A percentile compares a stretch with the other conserved stretches of the same genome.
Evolutionary conservation across 2,329 filamentous ascomycete species (phyloP).

Genomic region (Hypoxylon sp.): DNA sequence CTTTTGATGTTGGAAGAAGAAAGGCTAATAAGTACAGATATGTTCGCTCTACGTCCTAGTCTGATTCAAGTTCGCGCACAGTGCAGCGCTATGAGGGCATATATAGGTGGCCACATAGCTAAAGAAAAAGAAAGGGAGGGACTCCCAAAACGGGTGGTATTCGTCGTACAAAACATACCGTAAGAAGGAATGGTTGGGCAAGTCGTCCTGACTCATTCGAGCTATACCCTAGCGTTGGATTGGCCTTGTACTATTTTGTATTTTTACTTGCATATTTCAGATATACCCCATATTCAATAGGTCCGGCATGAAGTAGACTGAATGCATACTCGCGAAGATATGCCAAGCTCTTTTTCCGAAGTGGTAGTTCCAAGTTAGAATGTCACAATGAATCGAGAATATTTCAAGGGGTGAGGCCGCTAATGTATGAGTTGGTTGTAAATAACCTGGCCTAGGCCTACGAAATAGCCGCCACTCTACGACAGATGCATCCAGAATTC

Average conservation of each 20-base stretch:
- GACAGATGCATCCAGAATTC: neutral
- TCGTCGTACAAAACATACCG: conserved; percentile 9
- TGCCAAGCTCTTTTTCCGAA: neutral
- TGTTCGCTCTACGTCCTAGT: conserved; percentile 72
- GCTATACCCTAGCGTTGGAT: conserved; percentile 4
- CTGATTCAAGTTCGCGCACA: conserved; percentile 47
- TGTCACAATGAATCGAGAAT: neutral
- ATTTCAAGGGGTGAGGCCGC: neutral
- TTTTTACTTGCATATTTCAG: conserved; percentile 18
- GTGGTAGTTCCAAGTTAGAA: neutral
- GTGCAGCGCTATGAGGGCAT: neutral
- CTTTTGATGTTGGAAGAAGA: neutral
- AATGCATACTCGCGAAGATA: conserved; percentile 20
- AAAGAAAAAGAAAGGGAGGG: neutral
- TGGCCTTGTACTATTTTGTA: conserved; percentile 28
- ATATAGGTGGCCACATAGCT: conserved; percentile 1
- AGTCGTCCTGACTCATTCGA: conserved; percentile 3
- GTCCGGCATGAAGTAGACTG: conserved; percentile 18
- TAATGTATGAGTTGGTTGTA: neutral
- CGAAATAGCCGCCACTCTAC: neutral
- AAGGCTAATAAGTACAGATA: conserved; percentile 58
- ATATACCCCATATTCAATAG: conserved; percentile 40
- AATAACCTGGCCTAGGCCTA: neutral
- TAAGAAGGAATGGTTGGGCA: conserved; percentile 7
- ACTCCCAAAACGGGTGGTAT: conserved; percentile 3